Evolutionary conservation across 2,329 filamentous ascomycete genomes (phyloP).

Genomic region (Juglanconis oblonga): DNA sequence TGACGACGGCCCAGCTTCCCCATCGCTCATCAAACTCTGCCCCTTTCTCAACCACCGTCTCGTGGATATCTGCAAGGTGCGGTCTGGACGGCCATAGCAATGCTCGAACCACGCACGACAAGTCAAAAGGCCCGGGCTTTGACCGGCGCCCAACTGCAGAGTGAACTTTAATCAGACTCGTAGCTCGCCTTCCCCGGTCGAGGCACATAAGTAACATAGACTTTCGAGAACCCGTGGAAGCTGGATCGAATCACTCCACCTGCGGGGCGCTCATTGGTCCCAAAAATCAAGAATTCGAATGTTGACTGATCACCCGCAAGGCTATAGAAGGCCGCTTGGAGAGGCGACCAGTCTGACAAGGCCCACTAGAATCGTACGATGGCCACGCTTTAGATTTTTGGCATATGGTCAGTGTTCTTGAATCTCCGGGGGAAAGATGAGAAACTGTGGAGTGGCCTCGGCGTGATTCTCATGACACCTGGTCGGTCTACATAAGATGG

Average conservation of each 20-base stretch:
- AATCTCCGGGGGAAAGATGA: background rate
- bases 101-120: too few species aligned
- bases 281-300: background rate
- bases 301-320: background rate
- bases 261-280: background rate
- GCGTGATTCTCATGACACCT: background rate
- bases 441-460: background rate
- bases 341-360: background rate
- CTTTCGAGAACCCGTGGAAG: background rate
- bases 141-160: too few species aligned
- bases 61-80: too few species aligned
- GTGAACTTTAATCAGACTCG: too few species aligned
- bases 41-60: too few species aligned
- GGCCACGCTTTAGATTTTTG: background rate
- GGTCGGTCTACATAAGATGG: too few species aligned
- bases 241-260: background rate
- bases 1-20: too few species aligned
- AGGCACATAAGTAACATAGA: background rate
- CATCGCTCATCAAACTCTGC: too few species aligned
- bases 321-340: background rate
- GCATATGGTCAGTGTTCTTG: background rate
- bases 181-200: background rate
- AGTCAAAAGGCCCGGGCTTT: too few species aligned
- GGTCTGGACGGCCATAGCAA: too few species aligned
- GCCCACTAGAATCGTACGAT: conserved; percentile 17